Percentiles rank a stretch among this genome's conserved stretches.
phyloP scores from a whole-genome alignment of 1,284 basidiomycete genomes.

The Lentinus polychrous region DNA sequence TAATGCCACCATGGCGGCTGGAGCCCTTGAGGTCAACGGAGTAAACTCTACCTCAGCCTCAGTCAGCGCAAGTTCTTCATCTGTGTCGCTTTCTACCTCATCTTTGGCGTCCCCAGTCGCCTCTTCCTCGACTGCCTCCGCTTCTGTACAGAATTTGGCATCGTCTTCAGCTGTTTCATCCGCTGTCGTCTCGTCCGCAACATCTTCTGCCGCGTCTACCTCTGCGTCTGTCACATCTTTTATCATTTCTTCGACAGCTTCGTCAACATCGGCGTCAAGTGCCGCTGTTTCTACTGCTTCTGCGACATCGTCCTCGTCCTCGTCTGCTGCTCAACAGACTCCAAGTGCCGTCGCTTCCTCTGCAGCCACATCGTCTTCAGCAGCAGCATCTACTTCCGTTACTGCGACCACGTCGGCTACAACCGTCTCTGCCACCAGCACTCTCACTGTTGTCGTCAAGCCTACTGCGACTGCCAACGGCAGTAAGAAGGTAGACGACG shows the following conservation, averaged over 20 bases:
- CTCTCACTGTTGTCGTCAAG: constrained; percentile 11
- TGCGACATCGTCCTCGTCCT: constrained; percentile 1
- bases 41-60: not conserved
- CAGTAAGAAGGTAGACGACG: constrained; percentile 11
- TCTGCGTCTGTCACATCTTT: constrained; percentile 8
- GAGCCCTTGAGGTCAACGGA: too few species aligned
- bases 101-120: not conserved
- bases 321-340: constrained; percentile 5
- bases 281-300: not conserved
- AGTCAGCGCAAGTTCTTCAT: constrained; percentile 5
- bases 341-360: constrained; percentile 2
- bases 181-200: constrained; percentile 6
- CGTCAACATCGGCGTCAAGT: constrained; percentile 5
- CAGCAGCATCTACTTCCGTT: not conserved
- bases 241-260: constrained; percentile 7
- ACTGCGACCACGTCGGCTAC: not conserved
- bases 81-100: constrained; percentile 1
- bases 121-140: constrained; percentile 4
- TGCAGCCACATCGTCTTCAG: not conserved
- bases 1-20: too few species aligned
- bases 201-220: constrained; percentile 7
- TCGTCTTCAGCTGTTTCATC: constrained; percentile 2
- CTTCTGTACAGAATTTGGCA: not conserved
- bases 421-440: constrained; percentile 1
- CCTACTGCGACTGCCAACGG: constrained; percentile 1